Percentiles rank a stretch among this genome's conserved stretches.
Evolutionary conservation across 2,329 filamentous ascomycete genomes (phyloP).

Genomic region (Epichloe coenophiala): DNA sequence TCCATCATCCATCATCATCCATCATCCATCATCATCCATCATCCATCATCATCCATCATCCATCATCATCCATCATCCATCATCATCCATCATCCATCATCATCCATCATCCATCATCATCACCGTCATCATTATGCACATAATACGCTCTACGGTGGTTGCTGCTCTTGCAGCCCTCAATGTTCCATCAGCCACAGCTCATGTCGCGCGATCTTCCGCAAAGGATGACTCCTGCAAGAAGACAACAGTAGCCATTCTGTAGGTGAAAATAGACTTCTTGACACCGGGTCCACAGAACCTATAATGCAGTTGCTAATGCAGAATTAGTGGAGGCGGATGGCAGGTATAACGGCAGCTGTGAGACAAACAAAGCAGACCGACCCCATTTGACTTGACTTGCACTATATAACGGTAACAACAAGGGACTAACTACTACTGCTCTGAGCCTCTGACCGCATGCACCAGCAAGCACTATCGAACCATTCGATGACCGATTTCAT

Average conservation of each 20-base stretch:
- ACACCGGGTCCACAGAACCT: neutral
- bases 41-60: too few species aligned
- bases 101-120: neutral
- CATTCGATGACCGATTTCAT: conserved; percentile 49
- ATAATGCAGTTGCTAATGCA: neutral
- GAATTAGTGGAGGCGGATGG: conserved; percentile 39
- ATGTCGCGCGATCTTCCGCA: conserved; percentile 1
- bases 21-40: too few species aligned
- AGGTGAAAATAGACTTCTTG: conserved; percentile 1
- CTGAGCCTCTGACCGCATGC: neutral
- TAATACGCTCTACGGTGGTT: neutral
- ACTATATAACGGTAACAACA: neutral
- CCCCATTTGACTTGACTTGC: too few species aligned
- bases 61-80: too few species aligned
- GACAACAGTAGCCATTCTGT: conserved; percentile 20
- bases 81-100: neutral
- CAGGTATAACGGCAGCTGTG: conserved; percentile 47
- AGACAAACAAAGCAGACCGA: neutral
- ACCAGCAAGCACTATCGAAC: conserved; percentile 42
- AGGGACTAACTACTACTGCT: neutral
- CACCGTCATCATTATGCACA: neutral
- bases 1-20: too few species aligned
- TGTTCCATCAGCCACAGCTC: conserved; percentile 3
- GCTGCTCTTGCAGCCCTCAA: conserved; percentile 2
- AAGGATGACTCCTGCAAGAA: conserved; percentile 12